Evolutionary conservation across 768 basidiomycete genomes (phyloP).

Genomic region (Boletellus ananiceps): DNA sequence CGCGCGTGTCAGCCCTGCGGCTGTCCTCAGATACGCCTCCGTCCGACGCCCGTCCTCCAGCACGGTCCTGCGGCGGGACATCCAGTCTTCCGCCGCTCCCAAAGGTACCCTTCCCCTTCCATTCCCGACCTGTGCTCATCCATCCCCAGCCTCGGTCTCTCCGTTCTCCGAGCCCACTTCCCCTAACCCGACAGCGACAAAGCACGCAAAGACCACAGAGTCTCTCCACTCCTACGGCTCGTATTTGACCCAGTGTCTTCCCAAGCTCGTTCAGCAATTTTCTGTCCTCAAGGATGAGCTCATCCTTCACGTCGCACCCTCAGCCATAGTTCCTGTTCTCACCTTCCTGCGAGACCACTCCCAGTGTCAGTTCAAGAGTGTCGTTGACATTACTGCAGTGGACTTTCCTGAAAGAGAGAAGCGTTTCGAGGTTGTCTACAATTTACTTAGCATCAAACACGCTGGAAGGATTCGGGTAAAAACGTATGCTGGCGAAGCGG

Average conservation of each 20-base stretch:
- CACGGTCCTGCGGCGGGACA: slow-evolving; percentile 32
- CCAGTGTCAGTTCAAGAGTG: slow-evolving; percentile 88
- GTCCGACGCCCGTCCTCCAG: slow-evolving; percentile 30
- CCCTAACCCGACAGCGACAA: slow-evolving; percentile 73
- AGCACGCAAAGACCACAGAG: slow-evolving; percentile 69
- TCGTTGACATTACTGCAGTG: slow-evolving; percentile 92
- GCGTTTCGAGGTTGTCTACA: slow-evolving; percentile 96
- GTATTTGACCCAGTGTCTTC: slow-evolving; percentile 88
- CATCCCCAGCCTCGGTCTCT: slow-evolving; percentile 50
- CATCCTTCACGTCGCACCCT: slow-evolving; percentile 80
- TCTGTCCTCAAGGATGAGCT: slow-evolving; percentile 95
- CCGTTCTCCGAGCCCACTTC: slow-evolving; percentile 91
- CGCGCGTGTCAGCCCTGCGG: slow-evolving; percentile 41
- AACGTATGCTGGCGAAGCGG: slow-evolving; percentile 92
- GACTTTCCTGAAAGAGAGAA: slow-evolving; percentile 93
- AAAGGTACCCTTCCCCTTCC: slow-evolving; percentile 39
- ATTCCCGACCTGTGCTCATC: slow-evolving; percentile 8
- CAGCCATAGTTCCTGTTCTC: slow-evolving; percentile 77
- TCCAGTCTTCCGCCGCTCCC: slow-evolving; percentile 44
- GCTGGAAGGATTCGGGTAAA: slow-evolving; percentile 91
- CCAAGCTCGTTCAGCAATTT: slow-evolving; percentile 98
- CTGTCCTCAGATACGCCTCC: slow-evolving; percentile 39
- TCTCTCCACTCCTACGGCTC: slow-evolving; percentile 88
- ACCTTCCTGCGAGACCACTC: slow-evolving; percentile 94
- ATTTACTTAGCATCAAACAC: slow-evolving; percentile 76